Conservation (phyloP, 1,139 yeast genomes). For the Pichia sp. region DNA sequence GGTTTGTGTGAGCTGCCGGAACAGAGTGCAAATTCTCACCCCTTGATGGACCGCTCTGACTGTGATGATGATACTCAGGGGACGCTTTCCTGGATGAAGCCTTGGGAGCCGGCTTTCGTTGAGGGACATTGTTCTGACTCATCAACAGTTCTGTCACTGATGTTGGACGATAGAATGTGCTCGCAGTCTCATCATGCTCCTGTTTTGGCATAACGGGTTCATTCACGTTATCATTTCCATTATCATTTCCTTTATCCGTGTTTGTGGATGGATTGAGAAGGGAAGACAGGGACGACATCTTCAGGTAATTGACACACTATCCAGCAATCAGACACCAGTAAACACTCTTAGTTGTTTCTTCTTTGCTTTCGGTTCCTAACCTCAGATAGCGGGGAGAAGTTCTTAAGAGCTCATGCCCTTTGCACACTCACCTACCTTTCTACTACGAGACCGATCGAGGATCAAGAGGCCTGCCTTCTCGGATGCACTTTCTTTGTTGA, state of each 20-base stretch:
- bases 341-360: too few relatives aligned
- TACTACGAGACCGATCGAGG: not conserved
- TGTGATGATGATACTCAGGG: not conserved
- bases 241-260: not conserved
- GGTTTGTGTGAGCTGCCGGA: not conserved
- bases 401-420: too few relatives aligned
- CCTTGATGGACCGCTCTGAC: not conserved
- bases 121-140: not conserved
- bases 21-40: not conserved
- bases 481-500: not conserved
- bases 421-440: too few relatives aligned
- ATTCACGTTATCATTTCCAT: not conserved
- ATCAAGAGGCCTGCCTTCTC: not conserved
- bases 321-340: too few relatives aligned
- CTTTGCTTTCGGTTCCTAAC: too few relatives aligned
- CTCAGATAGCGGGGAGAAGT: too few relatives aligned
- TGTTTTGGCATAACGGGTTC: not conserved
- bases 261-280: conserved; percentile 13
- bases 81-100: not conserved
- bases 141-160: conserved; percentile 14
- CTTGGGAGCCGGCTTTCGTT: not conserved
- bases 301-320: not conserved
- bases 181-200: not conserved
- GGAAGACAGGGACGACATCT: conserved; percentile 16
- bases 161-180: conserved; percentile 5